phyloP scores from a whole-genome alignment of 2,329 filamentous ascomycete genomes.

The Claviceps paspali region DNA sequence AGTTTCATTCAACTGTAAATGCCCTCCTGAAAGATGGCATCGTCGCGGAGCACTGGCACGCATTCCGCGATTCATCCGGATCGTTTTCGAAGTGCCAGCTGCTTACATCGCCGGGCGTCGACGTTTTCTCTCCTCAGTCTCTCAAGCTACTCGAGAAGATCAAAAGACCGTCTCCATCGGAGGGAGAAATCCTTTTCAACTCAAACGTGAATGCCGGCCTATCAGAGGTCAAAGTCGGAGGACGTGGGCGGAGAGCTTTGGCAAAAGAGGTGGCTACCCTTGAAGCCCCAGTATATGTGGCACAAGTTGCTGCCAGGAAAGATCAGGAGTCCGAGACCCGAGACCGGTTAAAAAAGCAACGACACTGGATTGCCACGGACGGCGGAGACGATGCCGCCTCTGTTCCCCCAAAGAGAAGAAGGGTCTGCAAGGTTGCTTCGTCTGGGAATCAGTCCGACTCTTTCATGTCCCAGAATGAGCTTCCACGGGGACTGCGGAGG shows the following conservation, averaged over 20 bases:
- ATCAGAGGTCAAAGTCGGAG: slow-evolving; percentile 11
- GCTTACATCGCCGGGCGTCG: slow-evolving; percentile 25
- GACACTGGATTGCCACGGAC: neutral
- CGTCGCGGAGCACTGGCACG: slow-evolving; percentile 27
- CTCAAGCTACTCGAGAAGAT: slow-evolving; percentile 30
- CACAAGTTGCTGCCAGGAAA: slow-evolving; percentile 20
- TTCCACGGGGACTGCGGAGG: neutral
- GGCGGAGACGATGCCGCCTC: slow-evolving; percentile 1
- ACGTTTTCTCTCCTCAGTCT: slow-evolving; percentile 27
- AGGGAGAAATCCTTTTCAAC: neutral
- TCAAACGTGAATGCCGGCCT: neutral
- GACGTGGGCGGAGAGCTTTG: slow-evolving; percentile 19
- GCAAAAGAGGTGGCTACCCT: slow-evolving; percentile 31
- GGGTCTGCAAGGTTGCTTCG: neutral
- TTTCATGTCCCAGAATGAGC: neutral
- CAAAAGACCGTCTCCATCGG: slow-evolving; percentile 22
- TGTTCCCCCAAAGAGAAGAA: neutral
- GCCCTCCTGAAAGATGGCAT: slow-evolving; percentile 21
- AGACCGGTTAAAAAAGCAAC: slow-evolving; percentile 7
- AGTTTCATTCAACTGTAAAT: slow-evolving; percentile 23
- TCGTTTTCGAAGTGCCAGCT: slow-evolving; percentile 29
- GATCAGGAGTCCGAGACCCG: slow-evolving; percentile 11
- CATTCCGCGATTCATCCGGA: slow-evolving; percentile 25
- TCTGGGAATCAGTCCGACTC: neutral
- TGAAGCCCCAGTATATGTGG: slow-evolving; percentile 34